phyloP scores from a whole-genome alignment of 2,329 filamentous ascomycete species.

The Trichophyton equinum region DNA sequence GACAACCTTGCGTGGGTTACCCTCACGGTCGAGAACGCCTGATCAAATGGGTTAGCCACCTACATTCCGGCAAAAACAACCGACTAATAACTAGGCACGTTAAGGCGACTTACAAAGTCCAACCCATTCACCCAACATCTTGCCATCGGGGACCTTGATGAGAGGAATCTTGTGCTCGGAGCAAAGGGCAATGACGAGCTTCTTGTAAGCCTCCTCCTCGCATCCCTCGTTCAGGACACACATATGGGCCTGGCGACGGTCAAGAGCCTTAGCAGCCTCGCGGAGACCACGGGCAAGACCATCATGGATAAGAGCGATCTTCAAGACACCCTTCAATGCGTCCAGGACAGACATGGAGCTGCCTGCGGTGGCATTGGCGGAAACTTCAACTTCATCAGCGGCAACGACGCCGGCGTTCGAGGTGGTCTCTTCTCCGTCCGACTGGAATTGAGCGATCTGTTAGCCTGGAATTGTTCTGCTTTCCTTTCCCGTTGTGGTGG shows the following conservation, averaged over 20 bases:
- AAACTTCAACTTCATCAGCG: conserved; percentile 88
- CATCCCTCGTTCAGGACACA: conserved; percentile 99
- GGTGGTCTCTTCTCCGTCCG: conserved; percentile 93
- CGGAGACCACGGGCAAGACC: conserved; percentile 96
- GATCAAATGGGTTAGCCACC: conserved; percentile 1
- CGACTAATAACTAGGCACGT: conserved; percentile 3
- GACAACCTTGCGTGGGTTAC: conserved; percentile 99
- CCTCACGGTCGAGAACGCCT: conserved; percentile 98
- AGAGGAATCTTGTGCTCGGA: conserved; percentile 99
- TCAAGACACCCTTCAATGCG: conserved; percentile 96
- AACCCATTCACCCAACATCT: conserved; percentile 99
- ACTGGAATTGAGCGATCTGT: conserved; percentile 42
- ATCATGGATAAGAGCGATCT: conserved; percentile 98
- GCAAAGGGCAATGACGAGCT: conserved; percentile 97
- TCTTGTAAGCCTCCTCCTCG: conserved; percentile 99
- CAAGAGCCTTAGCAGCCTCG: conserved; percentile 96
- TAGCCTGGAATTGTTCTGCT: background rate
- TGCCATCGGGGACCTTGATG: conserved; percentile 99
- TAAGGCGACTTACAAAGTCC: conserved; percentile 77
- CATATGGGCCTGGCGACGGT: conserved; percentile 98
- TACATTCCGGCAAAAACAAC: background rate
- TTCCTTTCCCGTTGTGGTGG: background rate
- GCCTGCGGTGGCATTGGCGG: conserved; percentile 70
- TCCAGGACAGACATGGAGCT: conserved; percentile 89
- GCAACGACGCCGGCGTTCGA: conserved; percentile 57